Evolutionary conservation across 2,329 filamentous ascomycete genomes (phyloP).

Genomic region (Pestalotiopsis sp.): DNA sequence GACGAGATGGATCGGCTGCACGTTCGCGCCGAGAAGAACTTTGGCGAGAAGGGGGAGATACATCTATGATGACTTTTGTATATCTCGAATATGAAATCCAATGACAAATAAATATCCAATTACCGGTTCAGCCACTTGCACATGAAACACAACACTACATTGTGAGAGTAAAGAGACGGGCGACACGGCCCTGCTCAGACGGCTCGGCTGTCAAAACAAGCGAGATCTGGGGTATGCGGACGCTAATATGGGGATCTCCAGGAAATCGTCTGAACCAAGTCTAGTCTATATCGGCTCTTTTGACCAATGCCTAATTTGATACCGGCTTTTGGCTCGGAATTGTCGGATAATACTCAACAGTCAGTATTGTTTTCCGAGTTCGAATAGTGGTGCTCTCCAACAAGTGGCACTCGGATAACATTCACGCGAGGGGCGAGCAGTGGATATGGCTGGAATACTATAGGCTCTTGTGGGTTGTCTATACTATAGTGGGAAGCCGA

Average conservation of each 20-base stretch:
- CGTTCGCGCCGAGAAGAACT: not conserved
- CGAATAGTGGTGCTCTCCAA: not conserved
- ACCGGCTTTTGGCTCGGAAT: not conserved
- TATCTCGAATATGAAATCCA: not conserved
- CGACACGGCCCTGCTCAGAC: no score
- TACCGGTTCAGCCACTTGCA: no score
- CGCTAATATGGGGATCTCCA: no score
- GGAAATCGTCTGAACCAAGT: no score
- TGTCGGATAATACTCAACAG: not conserved
- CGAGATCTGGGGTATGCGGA: no score
- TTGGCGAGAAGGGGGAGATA: conserved; percentile 10
- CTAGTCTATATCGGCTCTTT: no score
- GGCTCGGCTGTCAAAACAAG: no score
- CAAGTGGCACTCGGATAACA: not conserved
- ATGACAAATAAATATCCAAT: not conserved
- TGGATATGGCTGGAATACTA: not conserved
- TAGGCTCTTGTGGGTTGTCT: not conserved
- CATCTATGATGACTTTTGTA: not conserved
- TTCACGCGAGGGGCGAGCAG: not conserved
- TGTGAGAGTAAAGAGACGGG: no score
- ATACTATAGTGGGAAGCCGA: not conserved
- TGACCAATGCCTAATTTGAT: not conserved
- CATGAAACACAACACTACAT: no score
- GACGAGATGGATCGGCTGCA: not conserved
- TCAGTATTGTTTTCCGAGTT: not conserved